A percentile compares a stretch with the other conserved stretches of the same genome.
Evolutionary conservation across 352 stramenopile genomes (phyloP).

Genomic region (Pythium biforme): DNA sequence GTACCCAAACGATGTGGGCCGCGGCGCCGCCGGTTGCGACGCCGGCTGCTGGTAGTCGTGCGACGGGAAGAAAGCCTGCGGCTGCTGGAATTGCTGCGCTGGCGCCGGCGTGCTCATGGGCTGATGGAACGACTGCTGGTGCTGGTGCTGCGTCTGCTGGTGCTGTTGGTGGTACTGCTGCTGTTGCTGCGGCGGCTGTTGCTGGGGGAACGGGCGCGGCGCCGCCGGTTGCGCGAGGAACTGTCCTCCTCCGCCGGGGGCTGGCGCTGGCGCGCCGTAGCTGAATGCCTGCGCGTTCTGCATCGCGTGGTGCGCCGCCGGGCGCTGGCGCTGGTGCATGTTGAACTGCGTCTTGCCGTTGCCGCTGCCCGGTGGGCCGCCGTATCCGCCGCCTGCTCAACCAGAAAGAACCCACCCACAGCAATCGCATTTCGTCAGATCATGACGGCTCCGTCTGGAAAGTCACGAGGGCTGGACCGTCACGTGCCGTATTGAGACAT

Average conservation of each 20-base stretch:
- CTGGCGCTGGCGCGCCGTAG: slow-evolving; percentile 8
- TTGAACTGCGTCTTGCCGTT: slow-evolving; percentile 25
- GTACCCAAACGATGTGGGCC: slow-evolving; percentile 23
- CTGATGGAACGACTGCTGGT: slow-evolving; percentile 19
- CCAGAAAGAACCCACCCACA: background rate
- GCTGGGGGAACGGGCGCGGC: slow-evolving; percentile 22
- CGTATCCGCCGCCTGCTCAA: background rate
- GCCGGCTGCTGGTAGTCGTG: slow-evolving; percentile 26
- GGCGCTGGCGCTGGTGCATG: slow-evolving; percentile 35
- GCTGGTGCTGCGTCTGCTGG: slow-evolving; percentile 15
- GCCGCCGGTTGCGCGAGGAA: slow-evolving; percentile 22
- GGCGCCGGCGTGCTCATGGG: slow-evolving; percentile 15
- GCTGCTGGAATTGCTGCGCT: slow-evolving; percentile 15
- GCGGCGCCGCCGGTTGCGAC: slow-evolving; percentile 23
- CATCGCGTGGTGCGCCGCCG: slow-evolving; percentile 20
- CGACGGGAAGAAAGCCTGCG: slow-evolving; percentile 18
- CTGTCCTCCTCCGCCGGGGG: slow-evolving; percentile 1
- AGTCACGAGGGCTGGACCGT: too few species aligned
- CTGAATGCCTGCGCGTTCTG: slow-evolving; percentile 24
- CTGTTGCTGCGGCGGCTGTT: slow-evolving; percentile 9
- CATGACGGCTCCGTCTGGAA: background rate
- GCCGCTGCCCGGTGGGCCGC: slow-evolving; percentile 13
- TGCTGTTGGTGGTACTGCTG: slow-evolving; percentile 11
- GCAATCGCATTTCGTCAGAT: background rate
- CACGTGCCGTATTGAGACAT: slow-evolving; percentile 29